phyloP scores from a whole-genome alignment of 345 rosid genomes.

The Pseudoturritis turrita region DNA sequence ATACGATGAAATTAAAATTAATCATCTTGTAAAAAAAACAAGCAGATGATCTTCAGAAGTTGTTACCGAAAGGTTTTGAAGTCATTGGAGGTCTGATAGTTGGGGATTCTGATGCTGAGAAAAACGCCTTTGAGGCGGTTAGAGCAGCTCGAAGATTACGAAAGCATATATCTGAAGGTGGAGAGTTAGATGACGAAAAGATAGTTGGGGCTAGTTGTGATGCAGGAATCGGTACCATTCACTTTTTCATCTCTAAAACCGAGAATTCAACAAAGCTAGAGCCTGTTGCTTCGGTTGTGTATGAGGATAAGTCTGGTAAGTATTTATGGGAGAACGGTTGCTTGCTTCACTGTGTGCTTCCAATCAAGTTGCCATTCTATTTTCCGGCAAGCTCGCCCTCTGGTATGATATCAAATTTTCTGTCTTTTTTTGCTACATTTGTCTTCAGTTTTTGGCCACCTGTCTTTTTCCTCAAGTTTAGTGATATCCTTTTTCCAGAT shows the following conservation, averaged over 20 bases:
- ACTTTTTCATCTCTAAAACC: conserved; percentile 45
- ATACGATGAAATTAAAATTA: not conserved
- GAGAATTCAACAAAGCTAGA: conserved; percentile 38
- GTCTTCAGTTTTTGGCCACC: not conserved
- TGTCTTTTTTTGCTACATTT: not conserved
- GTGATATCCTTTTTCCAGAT: conserved; percentile 35
- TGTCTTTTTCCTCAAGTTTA: not conserved
- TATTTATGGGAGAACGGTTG: conserved; percentile 84
- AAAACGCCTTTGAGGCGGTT: conserved; percentile 47
- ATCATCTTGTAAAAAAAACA: not conserved
- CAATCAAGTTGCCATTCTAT: conserved; percentile 62
- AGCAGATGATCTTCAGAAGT: conserved; percentile 65
- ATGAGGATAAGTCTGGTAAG: conserved; percentile 56
- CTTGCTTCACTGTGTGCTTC: conserved; percentile 71
- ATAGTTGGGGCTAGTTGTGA: conserved; percentile 67
- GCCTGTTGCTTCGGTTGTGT: conserved; percentile 48
- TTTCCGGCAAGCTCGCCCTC: conserved; percentile 45
- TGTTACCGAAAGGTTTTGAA: conserved; percentile 67
- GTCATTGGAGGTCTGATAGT: conserved; percentile 63
- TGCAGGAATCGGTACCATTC: conserved; percentile 37
- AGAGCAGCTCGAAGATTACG: conserved; percentile 51
- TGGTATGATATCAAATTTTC: conserved; percentile 37
- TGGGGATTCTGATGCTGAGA: conserved; percentile 42
- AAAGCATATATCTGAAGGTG: conserved; percentile 42
- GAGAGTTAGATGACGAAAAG: conserved; percentile 30